phyloP scores from a whole-genome alignment of 257 asterid species.

The Sherardia arvensis region DNA sequence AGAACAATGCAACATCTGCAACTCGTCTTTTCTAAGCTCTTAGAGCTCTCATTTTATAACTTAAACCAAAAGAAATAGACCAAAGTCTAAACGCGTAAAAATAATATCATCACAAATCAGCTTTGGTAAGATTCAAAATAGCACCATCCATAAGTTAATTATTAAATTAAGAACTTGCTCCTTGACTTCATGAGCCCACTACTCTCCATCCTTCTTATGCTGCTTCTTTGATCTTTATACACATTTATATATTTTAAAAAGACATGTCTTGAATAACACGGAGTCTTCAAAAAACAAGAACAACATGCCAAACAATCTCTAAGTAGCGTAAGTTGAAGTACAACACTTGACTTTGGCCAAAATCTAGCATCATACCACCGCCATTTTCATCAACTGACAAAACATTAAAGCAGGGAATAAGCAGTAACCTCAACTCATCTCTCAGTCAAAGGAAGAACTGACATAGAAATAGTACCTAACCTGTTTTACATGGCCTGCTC shows the following conservation, averaged over 20 bases:
- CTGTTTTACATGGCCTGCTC: slow-evolving; percentile 97
- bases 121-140: not conserved
- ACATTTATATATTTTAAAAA: no score
- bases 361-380: not conserved
- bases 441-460: not conserved
- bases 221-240: not conserved
- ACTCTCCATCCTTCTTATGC: not conserved
- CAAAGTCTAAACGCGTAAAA: not conserved
- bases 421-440: not conserved
- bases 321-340: not conserved
- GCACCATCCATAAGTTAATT: not conserved
- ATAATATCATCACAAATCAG: not conserved
- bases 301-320: not conserved
- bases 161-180: not conserved
- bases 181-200: not conserved
- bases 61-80: no score
- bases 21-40: not conserved
- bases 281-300: no score
- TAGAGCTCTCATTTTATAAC: not conserved
- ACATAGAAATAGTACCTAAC: slow-evolving; percentile 18
- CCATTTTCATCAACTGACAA: not conserved
- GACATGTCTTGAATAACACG: not conserved
- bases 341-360: not conserved
- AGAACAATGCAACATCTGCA: no score
- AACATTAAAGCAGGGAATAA: no score